Evolutionary conservation across 1,284 basidiomycete species (phyloP).

Genomic region (Pseudozyma sp.): DNA sequence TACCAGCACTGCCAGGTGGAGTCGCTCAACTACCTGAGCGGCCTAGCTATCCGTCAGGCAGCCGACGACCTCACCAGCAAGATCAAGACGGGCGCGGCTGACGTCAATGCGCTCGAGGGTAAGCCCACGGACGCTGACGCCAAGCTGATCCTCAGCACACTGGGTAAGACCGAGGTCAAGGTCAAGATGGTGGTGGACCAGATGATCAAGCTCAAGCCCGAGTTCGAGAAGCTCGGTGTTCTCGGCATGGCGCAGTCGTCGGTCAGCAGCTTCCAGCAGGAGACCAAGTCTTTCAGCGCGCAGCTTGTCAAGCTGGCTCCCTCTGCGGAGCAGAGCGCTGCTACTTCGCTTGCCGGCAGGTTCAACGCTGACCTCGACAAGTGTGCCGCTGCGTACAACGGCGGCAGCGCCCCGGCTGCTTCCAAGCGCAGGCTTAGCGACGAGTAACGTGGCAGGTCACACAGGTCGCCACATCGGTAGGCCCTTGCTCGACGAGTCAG

Average conservation of each 20-base stretch:
- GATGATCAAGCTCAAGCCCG: constrained; percentile 19
- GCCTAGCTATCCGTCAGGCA: constrained; percentile 19
- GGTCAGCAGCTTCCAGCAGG: constrained; percentile 16
- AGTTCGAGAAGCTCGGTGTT: constrained; percentile 20
- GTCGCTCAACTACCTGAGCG: constrained; percentile 25
- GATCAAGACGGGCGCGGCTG: constrained; percentile 24
- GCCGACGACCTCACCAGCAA: constrained; percentile 16
- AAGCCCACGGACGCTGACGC: constrained; percentile 19
- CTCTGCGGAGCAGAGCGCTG: not conserved
- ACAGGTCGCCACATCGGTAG: not conserved
- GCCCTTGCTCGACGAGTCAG: not conserved
- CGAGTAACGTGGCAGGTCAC: not conserved
- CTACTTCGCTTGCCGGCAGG: constrained; percentile 13
- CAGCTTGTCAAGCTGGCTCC: constrained; percentile 11
- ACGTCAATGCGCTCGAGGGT: constrained; percentile 17
- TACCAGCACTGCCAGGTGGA: constrained; percentile 14
- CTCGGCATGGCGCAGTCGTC: constrained; percentile 5
- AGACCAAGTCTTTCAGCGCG: constrained; percentile 18
- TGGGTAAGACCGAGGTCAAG: constrained; percentile 24
- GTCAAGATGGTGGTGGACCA: constrained; percentile 15
- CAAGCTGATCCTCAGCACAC: constrained; percentile 13
- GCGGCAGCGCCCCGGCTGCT: not conserved
- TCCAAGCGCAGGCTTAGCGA: not conserved
- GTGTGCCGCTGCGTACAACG: constrained; percentile 18
- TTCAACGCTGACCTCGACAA: constrained; percentile 27